These are phyloP conservation scores for Austroboletus festivus DNA, from an alignment of 768 basidiomycete genomes.

Conservation along the genomic window DNA sequence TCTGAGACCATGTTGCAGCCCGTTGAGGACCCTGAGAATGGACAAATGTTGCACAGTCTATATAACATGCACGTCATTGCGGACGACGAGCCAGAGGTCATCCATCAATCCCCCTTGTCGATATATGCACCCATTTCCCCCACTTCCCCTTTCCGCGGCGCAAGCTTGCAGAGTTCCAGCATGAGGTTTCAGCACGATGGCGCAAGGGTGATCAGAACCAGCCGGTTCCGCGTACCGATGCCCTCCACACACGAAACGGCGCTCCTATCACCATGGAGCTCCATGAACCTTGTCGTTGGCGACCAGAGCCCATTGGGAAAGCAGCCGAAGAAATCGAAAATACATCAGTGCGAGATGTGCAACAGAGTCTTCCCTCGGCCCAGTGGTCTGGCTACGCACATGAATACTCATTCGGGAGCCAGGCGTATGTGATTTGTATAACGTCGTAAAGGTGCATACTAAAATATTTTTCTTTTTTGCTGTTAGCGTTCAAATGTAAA, in stretches of 20 bases:
- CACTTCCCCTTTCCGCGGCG: slow-evolving; percentile 3
- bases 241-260: slow-evolving; percentile 3
- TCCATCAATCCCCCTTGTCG: slow-evolving; percentile 4
- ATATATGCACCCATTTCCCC: slow-evolving; percentile 1
- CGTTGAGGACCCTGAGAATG: slow-evolving; percentile 28
- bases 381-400: slow-evolving; percentile 49
- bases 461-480: slow-evolving; percentile 1
- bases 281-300: neutral
- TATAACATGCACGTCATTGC: slow-evolving; percentile 16
- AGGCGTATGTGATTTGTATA: slow-evolving; percentile 38
- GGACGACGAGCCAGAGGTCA: slow-evolving; percentile 13
- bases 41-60: slow-evolving; percentile 15
- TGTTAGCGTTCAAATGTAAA: slow-evolving; percentile 42
- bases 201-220: slow-evolving; percentile 8
- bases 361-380: slow-evolving; percentile 47
- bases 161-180: slow-evolving; percentile 20
- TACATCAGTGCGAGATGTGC: slow-evolving; percentile 47
- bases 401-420: slow-evolving; percentile 51
- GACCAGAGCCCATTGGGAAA: slow-evolving; percentile 14
- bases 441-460: slow-evolving; percentile 4
- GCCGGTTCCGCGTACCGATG: slow-evolving; percentile 11
- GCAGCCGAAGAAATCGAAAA: slow-evolving; percentile 41
- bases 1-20: slow-evolving; percentile 22
- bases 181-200: slow-evolving; percentile 22
- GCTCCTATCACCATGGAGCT: slow-evolving; percentile 10